Evolutionary conservation across 148 eudicot genomes (phyloP), one percentile per base, ranked within the genome.

Genomic region (Rhododendron ovatum): DNA sequence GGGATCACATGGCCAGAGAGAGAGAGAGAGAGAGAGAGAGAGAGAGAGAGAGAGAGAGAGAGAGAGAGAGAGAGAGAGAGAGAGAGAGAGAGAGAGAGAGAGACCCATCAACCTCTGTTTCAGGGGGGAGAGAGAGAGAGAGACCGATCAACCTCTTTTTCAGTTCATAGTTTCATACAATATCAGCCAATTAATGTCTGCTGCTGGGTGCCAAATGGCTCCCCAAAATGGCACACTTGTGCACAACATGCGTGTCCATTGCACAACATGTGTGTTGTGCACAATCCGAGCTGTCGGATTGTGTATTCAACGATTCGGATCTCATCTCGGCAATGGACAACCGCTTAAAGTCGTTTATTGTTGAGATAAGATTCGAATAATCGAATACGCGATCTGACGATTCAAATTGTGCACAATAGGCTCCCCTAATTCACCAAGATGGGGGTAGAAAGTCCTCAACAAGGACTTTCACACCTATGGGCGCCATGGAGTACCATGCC

Each of bases 221-320:
- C 13, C 9, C 13, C 30, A 65, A n/a, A 65, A 65, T 1, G 3
- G 45, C 7, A 1, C 45, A 41, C 8, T 41, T 41, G 45, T 41
- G 45, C 45, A 41, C 1, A 41, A 0, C 8, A 41, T 41, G 45
- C 7, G 45, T 41, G 45, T 30, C 30, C 30, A 30, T 30, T 41
- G 45, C 45, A 41, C 1, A 41, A 0, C 8, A 41, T 6, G 45
- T 1, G 7, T 41, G 45, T 0, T 5, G 7, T 41, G 45, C 7
- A 41, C 8, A 41, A 41, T 41, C 0, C 0, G 7, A 41, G 0
- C 1, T 1, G 7, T 41, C 7, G 8, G 0, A 41, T 41, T 5
- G 7, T 41, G 7, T 7, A 41, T 41, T 0, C 0, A 5, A 41
- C 1, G 7, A 0, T 0, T 41, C 1, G 7, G 0, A 41, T 5